phyloP scores from a whole-genome alignment of 2,329 filamentous ascomycete genomes.

The Sporothrix brasiliensis region DNA sequence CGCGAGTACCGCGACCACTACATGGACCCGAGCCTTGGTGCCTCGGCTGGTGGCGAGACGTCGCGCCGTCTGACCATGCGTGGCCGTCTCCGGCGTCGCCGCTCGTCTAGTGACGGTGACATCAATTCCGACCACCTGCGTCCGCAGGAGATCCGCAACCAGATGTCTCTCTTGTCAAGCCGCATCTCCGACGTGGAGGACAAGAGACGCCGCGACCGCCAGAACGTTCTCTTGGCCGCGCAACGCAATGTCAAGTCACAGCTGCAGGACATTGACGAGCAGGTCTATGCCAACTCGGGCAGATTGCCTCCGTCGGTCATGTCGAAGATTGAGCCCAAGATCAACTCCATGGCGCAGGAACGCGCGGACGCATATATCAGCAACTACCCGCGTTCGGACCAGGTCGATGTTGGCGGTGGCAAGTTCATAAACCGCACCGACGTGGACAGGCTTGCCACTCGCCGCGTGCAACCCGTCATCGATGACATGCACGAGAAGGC shows the following conservation, averaged over 20 bases:
- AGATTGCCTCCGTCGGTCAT: conserved; percentile 68
- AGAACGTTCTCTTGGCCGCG: conserved; percentile 73
- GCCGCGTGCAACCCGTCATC: conserved; percentile 77
- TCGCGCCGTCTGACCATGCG: conserved; percentile 55
- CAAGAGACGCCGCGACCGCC: conserved; percentile 75
- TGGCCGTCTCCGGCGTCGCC: conserved; percentile 61
- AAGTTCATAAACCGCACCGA: conserved; percentile 77
- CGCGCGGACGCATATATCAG: conserved; percentile 64
- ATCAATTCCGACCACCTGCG: conserved; percentile 66
- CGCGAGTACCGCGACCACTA: conserved; percentile 77
- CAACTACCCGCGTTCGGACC: conserved; percentile 53
- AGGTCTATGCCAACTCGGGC: conserved; percentile 75
- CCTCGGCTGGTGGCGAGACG: conserved; percentile 41
- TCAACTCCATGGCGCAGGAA: conserved; percentile 67
- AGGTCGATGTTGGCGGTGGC: conserved; percentile 74
- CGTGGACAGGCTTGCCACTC: conserved; percentile 76
- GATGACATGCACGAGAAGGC: conserved; percentile 83
- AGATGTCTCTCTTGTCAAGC: conserved; percentile 28
- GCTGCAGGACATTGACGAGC: conserved; percentile 79
- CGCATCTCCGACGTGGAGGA: conserved; percentile 58
- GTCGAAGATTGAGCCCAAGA: conserved; percentile 78
- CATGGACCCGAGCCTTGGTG: conserved; percentile 48
- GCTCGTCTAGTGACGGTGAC: conserved; percentile 66
- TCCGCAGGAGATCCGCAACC: conserved; percentile 67
- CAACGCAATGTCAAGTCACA: conserved; percentile 82